Evolutionary conservation across 768 basidiomycete genomes (phyloP).

Genomic region (Hydnum rufescens): DNA sequence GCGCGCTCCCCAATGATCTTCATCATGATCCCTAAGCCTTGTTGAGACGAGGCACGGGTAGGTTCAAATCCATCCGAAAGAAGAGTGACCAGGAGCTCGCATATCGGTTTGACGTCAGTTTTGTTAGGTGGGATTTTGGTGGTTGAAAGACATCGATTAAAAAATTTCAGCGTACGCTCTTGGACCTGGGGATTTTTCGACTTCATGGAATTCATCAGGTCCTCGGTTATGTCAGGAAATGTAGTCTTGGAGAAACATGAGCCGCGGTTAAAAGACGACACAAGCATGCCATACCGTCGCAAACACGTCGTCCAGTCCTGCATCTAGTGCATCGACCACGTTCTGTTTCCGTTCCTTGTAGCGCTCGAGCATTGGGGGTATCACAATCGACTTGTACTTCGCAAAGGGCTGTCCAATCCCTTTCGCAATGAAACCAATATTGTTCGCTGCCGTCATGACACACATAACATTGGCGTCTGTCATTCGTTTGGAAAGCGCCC

Average conservation of each 20-base stretch:
- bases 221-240: conserved; percentile 63
- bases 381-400: conserved; percentile 46
- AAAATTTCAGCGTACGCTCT: conserved; percentile 75
- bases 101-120: conserved; percentile 60
- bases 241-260: conserved; percentile 33
- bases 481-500: conserved; percentile 59
- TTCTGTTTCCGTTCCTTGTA: conserved; percentile 85
- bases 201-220: conserved; percentile 53
- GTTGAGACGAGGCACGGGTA: conserved; percentile 77
- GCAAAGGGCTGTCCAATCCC: conserved; percentile 60
- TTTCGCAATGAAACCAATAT: conserved; percentile 70
- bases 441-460: conserved; percentile 70
- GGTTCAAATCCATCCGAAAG: conserved; percentile 81
- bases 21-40: conserved; percentile 75
- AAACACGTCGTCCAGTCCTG: conserved; percentile 78
- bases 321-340: conserved; percentile 77
- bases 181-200: conserved; percentile 96
- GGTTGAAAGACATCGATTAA: conserved; percentile 53
- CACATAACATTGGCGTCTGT: conserved; percentile 93
- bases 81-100: conserved; percentile 51
- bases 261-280: conserved; percentile 2
- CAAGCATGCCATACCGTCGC: conserved; percentile 35
- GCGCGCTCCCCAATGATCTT: conserved; percentile 92
- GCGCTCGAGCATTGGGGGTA: conserved; percentile 65
- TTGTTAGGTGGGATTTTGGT: conserved; percentile 52